Evolutionary conservation across 2,329 filamentous ascomycete genomes (phyloP), one percentile per base, ranked within the genome.

Genomic region (Nothopassalora personata): DNA sequence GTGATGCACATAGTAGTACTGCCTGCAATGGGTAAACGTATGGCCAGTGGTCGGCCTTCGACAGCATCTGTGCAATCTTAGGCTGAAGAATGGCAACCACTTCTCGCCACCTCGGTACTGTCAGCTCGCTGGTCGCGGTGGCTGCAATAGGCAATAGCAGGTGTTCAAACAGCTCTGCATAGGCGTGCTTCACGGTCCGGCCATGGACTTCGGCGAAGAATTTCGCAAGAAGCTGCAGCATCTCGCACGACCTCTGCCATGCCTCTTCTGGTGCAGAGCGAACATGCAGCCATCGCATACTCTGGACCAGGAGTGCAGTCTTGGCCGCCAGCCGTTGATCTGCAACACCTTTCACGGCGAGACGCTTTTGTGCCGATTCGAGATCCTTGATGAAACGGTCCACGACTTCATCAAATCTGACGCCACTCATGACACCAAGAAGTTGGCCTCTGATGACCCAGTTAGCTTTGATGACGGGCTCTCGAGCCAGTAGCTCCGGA

Each of bases 371-470:
- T 9, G 87, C 88, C 33, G 81, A 81, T 58, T 91, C 89, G 5
- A 99, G 80, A 70, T 97, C 92, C 31, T 82, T 79, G 49, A 96
- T 80, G 70, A 96, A 99, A 51, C 90, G 86, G 56, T 86, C 84
- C 3, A 90, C 86, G 49, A 99, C 92, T 57, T 87, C 89, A 15
- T 85, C 79, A 72, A 99, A 97, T 71, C 95, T 93, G 64, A 94
- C 87, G 48, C 89, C 88, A 75, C 94, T 97, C 89, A 99, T 96
- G 43, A 92, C 88, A n/a, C 95, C 94, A 0, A 99, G 83, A 3
- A 99, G 79, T 68, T 96, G 90, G 19, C 91, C 88, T 72, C 97
- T 97, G 2, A 99, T 86, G 60, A 90, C 89, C 93, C 93, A 99
- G 69, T 99, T 99, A 13, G 94, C 90, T 75, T 94, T 86, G 65